Evolutionary conservation across 2,329 filamentous ascomycete genomes (phyloP).

Genomic region (Neonectria magnoliae): DNA sequence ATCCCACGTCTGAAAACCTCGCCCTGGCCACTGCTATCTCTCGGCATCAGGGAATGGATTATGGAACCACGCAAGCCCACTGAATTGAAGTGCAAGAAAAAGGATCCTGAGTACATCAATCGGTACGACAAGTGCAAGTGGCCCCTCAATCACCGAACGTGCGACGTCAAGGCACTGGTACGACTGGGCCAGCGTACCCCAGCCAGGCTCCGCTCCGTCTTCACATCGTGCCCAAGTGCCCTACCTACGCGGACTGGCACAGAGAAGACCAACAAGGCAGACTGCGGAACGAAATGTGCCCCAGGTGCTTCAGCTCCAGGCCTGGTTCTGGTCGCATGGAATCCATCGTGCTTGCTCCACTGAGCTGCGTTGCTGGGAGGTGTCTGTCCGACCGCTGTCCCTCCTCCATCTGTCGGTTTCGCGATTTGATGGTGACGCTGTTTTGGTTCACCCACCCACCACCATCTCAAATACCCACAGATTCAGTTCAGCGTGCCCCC

Average conservation of each 20-base stretch:
- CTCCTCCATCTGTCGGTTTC: constrained; percentile 3
- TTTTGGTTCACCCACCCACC: constrained; percentile 5
- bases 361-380: constrained; percentile 19
- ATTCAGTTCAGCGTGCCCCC: constrained; percentile 10
- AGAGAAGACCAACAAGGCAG: constrained; percentile 13
- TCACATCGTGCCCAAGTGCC: not conserved
- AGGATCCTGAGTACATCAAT: not conserved
- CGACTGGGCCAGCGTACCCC: constrained; percentile 1
- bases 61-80: constrained; percentile 27
- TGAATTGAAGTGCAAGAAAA: not conserved
- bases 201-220: not conserved
- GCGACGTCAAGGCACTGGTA: constrained; percentile 12
- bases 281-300: not conserved
- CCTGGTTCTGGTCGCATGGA: not conserved
- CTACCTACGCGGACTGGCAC: not conserved
- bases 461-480: not conserved
- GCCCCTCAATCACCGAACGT: constrained; percentile 1
- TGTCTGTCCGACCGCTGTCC: constrained; percentile 1
- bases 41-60: constrained; percentile 26
- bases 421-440: constrained; percentile 1
- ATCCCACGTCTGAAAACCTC: constrained; percentile 27
- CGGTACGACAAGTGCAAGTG: constrained; percentile 17
- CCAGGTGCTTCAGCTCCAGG: not conserved
- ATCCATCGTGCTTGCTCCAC: constrained; percentile 12
- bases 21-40: constrained; percentile 30